Conservation (phyloP, 768 basidiomycete genomes). For the Fibroporia radiculosa region DNA sequence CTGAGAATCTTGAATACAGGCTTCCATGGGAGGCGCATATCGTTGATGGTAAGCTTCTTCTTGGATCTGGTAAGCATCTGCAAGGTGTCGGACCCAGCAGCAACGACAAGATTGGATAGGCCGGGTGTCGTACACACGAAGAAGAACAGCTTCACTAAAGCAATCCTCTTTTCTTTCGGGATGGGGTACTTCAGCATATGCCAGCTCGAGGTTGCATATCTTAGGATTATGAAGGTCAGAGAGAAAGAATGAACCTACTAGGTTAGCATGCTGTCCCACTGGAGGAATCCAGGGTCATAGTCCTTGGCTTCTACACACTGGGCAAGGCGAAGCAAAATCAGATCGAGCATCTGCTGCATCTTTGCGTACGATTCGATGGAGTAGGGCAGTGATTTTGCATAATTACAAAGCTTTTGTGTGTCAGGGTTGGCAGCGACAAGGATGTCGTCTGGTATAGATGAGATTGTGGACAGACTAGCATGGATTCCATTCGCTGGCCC, state of each 20-base stretch:
- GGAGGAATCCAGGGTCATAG: conserved; percentile 71
- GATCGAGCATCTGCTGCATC: conserved; percentile 71
- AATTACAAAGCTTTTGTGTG: conserved; percentile 52
- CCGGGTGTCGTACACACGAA: conserved; percentile 70
- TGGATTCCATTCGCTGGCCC: too few species aligned
- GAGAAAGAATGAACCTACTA: conserved; percentile 42
- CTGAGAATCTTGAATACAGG: conserved; percentile 66
- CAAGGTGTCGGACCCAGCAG: conserved; percentile 58
- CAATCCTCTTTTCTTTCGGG: conserved; percentile 69
- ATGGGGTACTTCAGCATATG: conserved; percentile 80
- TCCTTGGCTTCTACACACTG: conserved; percentile 77
- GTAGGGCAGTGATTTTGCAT: conserved; percentile 66
- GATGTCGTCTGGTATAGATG: conserved; percentile 25
- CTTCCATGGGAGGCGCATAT: conserved; percentile 78
- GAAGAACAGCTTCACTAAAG: conserved; percentile 72
- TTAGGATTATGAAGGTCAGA: conserved; percentile 11
- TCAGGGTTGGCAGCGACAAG: conserved; percentile 26
- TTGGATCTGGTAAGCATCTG: conserved; percentile 54
- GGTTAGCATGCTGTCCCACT: conserved; percentile 73
- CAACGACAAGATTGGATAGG: conserved; percentile 62
- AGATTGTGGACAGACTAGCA: conserved; percentile 26
- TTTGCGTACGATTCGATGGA: conserved; percentile 66
- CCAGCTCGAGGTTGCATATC: conserved; percentile 44
- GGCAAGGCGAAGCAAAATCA: conserved; percentile 56
- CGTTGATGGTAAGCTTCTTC: conserved; percentile 68